Evolutionary conservation across 2,329 filamentous ascomycete genomes (phyloP), one percentile per base, ranked within the genome.

Genomic region (Xylariaceae sp.): DNA sequence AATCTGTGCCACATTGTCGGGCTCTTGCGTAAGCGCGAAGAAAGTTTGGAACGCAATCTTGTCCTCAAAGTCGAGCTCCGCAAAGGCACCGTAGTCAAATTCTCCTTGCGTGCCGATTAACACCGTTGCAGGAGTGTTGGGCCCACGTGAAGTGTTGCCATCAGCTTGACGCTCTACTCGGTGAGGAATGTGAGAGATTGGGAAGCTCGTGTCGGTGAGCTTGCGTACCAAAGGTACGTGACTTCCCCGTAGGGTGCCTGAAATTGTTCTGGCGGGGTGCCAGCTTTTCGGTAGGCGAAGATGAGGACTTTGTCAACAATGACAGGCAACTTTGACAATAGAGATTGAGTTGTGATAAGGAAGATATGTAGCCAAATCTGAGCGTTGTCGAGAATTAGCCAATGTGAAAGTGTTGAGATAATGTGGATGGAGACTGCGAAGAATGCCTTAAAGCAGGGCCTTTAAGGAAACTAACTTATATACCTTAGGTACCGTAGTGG

Each of bases 11-110:
- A 53, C 51, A 17, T 58, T 63, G 17, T 63, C 61, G 3, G 59
- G 58, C 48, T 59, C 47, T 34, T 59, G 51, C 2, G 33, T 47
- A 10, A 54, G 31, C 14, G 48, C 47, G 18, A 58, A 55, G 39
- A 61, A 63, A 1, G 56, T 47, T 42, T 63, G 55, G 38, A 65
- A 63, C 1, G 59, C 55, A n/a, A 39, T 39, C 11, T 42, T 53
- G 18, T 64, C 58, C 33, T 49, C 40, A 41, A 62, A 62, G 3
- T 18, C 54, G 34, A 62, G 43, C 45, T 62, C 54, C 16, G 50
- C 48, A 4, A 58, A 44, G 5, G 47, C 51, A 47, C 62, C 61
- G 48, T 60, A 61, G 28, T 63, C 61, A 31, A 61, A 59, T 31
- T 62, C 59, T 6, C 48, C 50, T 46, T 62, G 59, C 5, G n/a